Evolutionary conservation across 2,329 filamentous ascomycete species (phyloP), one percentile per base, ranked within the genome.

Genomic region (Davidsoniella neocaledoniae): DNA sequence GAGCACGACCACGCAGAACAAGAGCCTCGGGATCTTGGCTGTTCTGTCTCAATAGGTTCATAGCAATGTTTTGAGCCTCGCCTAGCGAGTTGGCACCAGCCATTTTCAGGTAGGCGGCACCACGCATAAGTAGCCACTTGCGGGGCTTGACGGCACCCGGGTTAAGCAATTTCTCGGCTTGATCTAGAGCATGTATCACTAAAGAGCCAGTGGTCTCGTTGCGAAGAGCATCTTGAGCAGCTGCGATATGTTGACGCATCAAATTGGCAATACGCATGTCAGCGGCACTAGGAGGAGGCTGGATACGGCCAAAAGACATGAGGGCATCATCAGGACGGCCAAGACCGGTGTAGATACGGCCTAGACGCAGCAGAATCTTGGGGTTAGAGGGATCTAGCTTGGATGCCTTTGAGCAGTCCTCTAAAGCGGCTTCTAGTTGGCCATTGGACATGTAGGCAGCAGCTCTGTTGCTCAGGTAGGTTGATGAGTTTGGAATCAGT

Each of bases 121-220:
- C 90, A 36, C 86, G 79, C 79, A 98, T 81, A 54, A 96, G 70
- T 61, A 83, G 84, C 91, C 91, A 98, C 66, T 91, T 91, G 61
- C 90, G 79, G 37, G 91, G 91, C 66, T 81, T 84, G 58, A 75
- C 72, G 19, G 86, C 86, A n/a, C 77, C 76, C 9, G 70, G 59
- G 9, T 86, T 88, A 4, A 98, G 74, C 2, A 81, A 74, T 60
- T 81, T 81, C 62, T 91, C 86, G 7, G 91, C 91, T 66, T 91
- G 83, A 58, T 96, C 88, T 39, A 98, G 74, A 8, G 87, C 90
- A 64, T 91, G 86, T 48, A 94, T 71, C 14, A 85, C 86, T 88
- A 96, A 91, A 21, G 87, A 94, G 42, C 86, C 86, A 44, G 83
- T 80, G 1, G 81, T 84, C 44, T 86, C 84, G 48, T 78, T 76